These are phyloP conservation scores for Bipolaris zeicola DNA, from an alignment of 2,329 filamentous ascomycete species.

Conservation along the genomic window DNA sequence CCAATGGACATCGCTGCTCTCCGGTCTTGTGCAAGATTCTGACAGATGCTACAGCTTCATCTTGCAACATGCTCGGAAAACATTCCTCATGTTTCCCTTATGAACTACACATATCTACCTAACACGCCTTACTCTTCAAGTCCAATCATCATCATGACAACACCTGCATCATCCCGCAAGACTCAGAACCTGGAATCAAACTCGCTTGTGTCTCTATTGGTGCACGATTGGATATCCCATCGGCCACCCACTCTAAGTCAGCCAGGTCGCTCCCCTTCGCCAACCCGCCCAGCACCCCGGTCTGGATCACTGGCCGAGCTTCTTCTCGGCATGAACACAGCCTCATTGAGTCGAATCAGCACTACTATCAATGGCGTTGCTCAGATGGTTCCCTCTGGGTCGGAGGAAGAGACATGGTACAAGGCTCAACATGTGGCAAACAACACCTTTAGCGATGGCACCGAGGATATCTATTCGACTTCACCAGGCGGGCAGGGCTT, in stretches of 20 bases:
- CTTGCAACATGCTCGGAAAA: conserved; percentile 87
- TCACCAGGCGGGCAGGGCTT: conserved; percentile 45
- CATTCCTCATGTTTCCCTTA: conserved; percentile 88
- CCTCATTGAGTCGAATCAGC: conserved; percentile 83
- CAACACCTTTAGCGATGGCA: conserved; percentile 73
- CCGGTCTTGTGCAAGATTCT: conserved; percentile 2
- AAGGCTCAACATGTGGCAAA: conserved; percentile 84
- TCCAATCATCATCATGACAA: conserved; percentile 85
- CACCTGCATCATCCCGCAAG: conserved; percentile 77
- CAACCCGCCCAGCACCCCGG: conserved; percentile 55
- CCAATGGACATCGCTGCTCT: neutral
- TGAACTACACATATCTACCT: conserved; percentile 98
- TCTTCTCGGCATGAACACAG: conserved; percentile 88
- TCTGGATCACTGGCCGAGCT: conserved; percentile 80
- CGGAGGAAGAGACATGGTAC: conserved; percentile 84
- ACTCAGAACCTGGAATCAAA: conserved; percentile 82
- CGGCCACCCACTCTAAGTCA: conserved; percentile 74
- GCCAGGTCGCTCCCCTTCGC: conserved; percentile 63
- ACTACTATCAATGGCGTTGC: conserved; percentile 94
- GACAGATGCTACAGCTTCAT: conserved; percentile 71
- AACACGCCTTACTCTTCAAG: conserved; percentile 68
- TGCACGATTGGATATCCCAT: conserved; percentile 97
- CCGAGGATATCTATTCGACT: conserved; percentile 36
- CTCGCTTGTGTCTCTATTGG: conserved; percentile 87
- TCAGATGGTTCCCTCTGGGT: conserved; percentile 71